Percentiles rank a stretch among this genome's conserved stretches.
phyloP scores from a whole-genome alignment of 2,329 filamentous ascomycete species.

The Claviceps digitariae region DNA sequence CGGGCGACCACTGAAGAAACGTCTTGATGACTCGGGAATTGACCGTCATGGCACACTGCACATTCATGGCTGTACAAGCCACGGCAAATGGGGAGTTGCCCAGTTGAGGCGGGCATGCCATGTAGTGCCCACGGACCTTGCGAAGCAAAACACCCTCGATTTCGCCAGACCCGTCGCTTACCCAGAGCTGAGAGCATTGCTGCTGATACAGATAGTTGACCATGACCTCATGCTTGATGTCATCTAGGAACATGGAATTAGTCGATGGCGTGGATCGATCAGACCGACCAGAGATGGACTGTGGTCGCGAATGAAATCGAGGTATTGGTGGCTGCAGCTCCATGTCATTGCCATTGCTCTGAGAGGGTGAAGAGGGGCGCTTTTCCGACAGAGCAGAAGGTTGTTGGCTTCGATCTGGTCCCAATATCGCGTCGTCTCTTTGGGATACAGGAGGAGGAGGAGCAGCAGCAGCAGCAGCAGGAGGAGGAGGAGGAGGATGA shows the following conservation, averaged over 20 bases:
- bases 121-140: conserved; percentile 54
- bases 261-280: conserved; percentile 27
- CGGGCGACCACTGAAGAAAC: conserved; percentile 58
- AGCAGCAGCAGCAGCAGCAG: not conserved
- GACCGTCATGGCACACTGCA: conserved; percentile 69
- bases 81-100: conserved; percentile 47
- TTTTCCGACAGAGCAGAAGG: conserved; percentile 24
- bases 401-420: conserved; percentile 11
- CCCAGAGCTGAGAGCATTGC: conserved; percentile 62
- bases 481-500: not conserved
- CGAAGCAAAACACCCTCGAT: conserved; percentile 60
- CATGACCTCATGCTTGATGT: conserved; percentile 73
- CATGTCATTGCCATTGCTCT: conserved; percentile 25
- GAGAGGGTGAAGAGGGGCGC: conserved; percentile 10
- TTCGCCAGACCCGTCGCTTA: conserved; percentile 53
- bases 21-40: conserved; percentile 70
- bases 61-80: conserved; percentile 55
- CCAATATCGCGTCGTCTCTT: conserved; percentile 9
- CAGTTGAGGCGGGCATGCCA: conserved; percentile 57
- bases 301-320: conserved; percentile 14
- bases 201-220: conserved; percentile 73
- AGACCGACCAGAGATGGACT: conserved; percentile 33
- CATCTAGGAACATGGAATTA: conserved; percentile 48
- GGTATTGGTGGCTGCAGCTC: conserved; percentile 36
- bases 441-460: conserved; percentile 7